Evolutionary conservation across 257 asterid genomes (phyloP).

Genomic region (Echium plantagineum): DNA sequence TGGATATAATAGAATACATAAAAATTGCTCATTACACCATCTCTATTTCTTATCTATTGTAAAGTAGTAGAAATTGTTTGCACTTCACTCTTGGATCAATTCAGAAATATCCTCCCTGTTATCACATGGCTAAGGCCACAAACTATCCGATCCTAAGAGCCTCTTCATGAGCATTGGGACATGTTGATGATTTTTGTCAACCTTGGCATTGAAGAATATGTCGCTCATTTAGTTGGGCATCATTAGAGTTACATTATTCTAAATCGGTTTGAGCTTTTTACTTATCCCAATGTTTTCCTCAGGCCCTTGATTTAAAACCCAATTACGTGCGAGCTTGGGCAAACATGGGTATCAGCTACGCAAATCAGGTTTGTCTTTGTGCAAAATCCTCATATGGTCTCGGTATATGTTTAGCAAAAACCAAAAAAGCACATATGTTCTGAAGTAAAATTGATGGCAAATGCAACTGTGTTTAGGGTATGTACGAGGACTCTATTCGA

Average conservation of each 20-base stretch:
- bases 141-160: too few relatives aligned
- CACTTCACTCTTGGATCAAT: too few relatives aligned
- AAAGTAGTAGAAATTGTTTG: too few relatives aligned
- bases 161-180: too few relatives aligned
- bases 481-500: constrained; percentile 92
- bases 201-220: not conserved
- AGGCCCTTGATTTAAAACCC: constrained; percentile 97
- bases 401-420: not conserved
- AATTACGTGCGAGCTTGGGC: constrained; percentile 99
- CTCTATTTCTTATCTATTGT: too few relatives aligned
- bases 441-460: not conserved
- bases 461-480: constrained; percentile 39
- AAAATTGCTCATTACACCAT: too few relatives aligned
- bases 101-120: too few relatives aligned
- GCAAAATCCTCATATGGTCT: constrained; percentile 5
- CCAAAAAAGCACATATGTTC: not conserved
- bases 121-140: too few relatives aligned
- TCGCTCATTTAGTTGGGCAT: not conserved
- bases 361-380: constrained; percentile 70
- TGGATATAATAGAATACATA: too few relatives aligned
- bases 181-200: not conserved
- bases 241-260: not conserved
- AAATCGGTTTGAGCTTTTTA: not conserved
- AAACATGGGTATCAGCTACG: constrained; percentile 98
- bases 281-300: constrained; percentile 18